Evolutionary conservation across 768 basidiomycete genomes (phyloP).

Genomic region (Myochromella boudieri): DNA sequence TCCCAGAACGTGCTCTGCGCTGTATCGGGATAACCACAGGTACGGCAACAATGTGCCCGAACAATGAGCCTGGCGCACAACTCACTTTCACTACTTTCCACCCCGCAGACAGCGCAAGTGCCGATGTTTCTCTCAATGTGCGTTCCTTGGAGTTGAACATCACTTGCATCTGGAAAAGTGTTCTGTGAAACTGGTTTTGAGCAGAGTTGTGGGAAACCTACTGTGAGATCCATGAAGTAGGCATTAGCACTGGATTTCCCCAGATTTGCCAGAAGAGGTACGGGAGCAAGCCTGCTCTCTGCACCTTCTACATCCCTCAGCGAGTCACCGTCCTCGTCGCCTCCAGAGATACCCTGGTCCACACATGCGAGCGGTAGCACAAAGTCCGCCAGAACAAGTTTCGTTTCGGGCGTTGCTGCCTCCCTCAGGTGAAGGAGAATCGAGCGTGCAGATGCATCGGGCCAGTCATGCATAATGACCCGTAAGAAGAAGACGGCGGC

Average conservation of each 20-base stretch:
- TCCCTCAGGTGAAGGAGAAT: conserved; percentile 46
- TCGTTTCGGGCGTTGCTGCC: conserved; percentile 52
- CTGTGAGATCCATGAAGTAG: conserved; percentile 72
- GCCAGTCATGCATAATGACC: conserved; percentile 79
- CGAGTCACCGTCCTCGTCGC: conserved; percentile 14
- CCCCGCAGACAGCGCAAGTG: conserved; percentile 53
- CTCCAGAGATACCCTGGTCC: conserved; percentile 38
- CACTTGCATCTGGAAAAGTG: conserved; percentile 79
- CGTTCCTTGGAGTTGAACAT: conserved; percentile 71
- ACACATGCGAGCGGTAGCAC: conserved; percentile 68
- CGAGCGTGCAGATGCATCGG: conserved; percentile 52
- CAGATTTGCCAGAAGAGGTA: conserved; percentile 69
- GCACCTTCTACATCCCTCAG: conserved; percentile 50
- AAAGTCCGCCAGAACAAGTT: conserved; percentile 69
- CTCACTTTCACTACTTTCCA: conserved; percentile 62
- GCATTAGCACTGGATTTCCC: conserved; percentile 71
- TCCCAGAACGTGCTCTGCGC: conserved; percentile 20
- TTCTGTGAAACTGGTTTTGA: background rate
- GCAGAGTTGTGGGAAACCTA: conserved; percentile 25
- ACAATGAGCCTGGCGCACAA: conserved; percentile 60
- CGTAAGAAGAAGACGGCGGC: conserved; percentile 71
- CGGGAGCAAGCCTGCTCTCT: conserved; percentile 50
- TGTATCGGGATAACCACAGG: conserved; percentile 52
- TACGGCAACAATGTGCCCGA: conserved; percentile 70
- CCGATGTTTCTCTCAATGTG: conserved; percentile 61